Base-by-base conservation (phyloP, 179 eudicot genomes). In the Sideroxylon spinosum region DNA sequence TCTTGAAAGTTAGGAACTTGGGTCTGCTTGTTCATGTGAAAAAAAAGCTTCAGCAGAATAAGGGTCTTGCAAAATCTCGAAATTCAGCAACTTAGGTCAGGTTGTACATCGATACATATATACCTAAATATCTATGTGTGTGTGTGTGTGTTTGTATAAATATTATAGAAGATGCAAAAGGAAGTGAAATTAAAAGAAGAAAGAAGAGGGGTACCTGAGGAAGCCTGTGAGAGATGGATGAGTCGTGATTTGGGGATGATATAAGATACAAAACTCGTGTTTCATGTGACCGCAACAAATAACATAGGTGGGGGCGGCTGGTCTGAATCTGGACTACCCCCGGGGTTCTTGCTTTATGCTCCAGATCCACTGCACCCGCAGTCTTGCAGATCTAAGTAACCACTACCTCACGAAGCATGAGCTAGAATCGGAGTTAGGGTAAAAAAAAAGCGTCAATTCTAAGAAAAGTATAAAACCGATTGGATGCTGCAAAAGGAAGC, bases 201-300 rank as follows among this genome's bases (percentile, higher is more conserved):
- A 61, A 61, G 61, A 65, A 60, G 57, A n/a, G n/a, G 20, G 69
- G 22, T 19, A 63, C 49, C 49, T 63, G 63, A 53, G 44, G 52
- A 19, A 16, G 68, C 6, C 20, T n/a, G 13, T 14, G 72, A 73
- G 9, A 10, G 9, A 49, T 6, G 8, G 9, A 49, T 10, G 52
- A 49, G 52, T 49, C 9, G 52, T 49, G 9, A 6, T 10, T 49
- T 10, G 9, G 9, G 52, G 52, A 49, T 61, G 14, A 60, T 14
- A 7, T n/a, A n/a, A n/a, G n/a, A 63, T 68, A n/a, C n/a, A 22
- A n/a, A 64, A 73, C 73, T 71, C 81, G n/a, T 64, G 77, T 79
- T 63, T 66, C 81, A 73, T 53, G 81, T 64, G 81, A 79, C 26
- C 53, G 11, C 20, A 73, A 65, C 66, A 22, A 73, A 63, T 37